Conservation (phyloP, 176 grass and related monocot species). For the Dactylis glomerata region DNA sequence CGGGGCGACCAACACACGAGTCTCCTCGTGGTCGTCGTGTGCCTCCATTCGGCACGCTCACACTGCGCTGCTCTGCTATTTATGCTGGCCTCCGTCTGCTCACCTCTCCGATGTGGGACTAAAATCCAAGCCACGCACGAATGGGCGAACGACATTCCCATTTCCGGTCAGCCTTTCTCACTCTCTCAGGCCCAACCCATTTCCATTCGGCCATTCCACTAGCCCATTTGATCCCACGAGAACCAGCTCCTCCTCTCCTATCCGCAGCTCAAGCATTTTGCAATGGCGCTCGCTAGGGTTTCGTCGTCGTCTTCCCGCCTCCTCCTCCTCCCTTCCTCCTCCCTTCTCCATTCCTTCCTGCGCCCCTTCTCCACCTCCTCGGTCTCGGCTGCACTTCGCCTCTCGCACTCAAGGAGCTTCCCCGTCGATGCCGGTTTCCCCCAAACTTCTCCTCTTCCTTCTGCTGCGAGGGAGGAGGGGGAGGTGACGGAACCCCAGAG, state of each 20-base stretch:
- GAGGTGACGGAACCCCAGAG: conserved; percentile 14
- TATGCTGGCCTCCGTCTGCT: background rate
- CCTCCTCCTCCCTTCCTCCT: background rate
- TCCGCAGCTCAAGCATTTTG: background rate
- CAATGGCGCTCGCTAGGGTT: conserved; percentile 53
- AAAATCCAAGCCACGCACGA: background rate
- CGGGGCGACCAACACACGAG: background rate
- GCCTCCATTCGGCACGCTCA: background rate
- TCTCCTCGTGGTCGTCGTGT: background rate
- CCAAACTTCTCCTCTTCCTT: background rate
- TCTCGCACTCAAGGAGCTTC: background rate
- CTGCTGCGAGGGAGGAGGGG: conserved; percentile 1
- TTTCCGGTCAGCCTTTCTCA: no score
- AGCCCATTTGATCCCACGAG: background rate
- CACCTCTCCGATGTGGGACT: background rate
- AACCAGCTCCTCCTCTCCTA: background rate
- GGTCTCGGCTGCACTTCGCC: background rate
- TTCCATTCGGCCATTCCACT: no score
- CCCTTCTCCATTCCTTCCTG: conserved; percentile 32
- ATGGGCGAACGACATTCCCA: no score
- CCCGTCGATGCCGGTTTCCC: conserved; percentile 17
- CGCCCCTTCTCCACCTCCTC: conserved; percentile 22
- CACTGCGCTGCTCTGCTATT: background rate
- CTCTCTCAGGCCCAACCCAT: background rate
- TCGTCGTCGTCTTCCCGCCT: background rate